Evolutionary conservation across 2,329 filamentous ascomycete species (phyloP), one percentile per base, ranked within the genome.

Genomic region (Penicillium olsonii): DNA sequence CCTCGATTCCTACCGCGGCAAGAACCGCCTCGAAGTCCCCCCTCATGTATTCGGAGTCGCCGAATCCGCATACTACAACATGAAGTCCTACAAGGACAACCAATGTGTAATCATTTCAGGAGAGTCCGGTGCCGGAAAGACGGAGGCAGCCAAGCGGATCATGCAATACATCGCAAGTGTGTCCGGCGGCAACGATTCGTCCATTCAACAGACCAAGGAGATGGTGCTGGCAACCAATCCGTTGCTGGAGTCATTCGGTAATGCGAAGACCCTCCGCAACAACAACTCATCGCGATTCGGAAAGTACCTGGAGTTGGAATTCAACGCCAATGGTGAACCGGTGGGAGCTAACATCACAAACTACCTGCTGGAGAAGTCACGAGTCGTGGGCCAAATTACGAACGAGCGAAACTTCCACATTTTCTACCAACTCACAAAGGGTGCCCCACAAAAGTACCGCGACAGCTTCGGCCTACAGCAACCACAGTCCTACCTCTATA

Each of bases 91-190:
- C 80, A 90, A 90, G 67, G 94, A 97, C 63, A 97, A 97, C 76
- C 94, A 99, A 73, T 97, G 94, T 76, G 92, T 99, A 61, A 99
- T 99, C 73, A 99, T 99, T 63, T 97, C 94, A 4, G 94, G 94
- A 68, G 94, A 99, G 75, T 97, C 94, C 2, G 94, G 94, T 68
- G 94, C 94, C 27, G 94, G 94, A 70, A 99, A 99, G 80, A 99
- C 94, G 12, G 94, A 99, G 74, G 94, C 94, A 5, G 94, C 94
- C 53, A 97, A 99, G 81, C 87, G 92, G 64, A 88, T 99, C 66
- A 99, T 99, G 92, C 94, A 99, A 75, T 99, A 99, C 75, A 97
- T 99, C 71, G 94, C 94, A 59, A 97, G 87, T 69, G 92, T 97
- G 8, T 97, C 94, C 1, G 92, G 91, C 35, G 90, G 91, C 56